Percentiles rank a stretch among this genome's conserved stretches.
These are phyloP conservation scores for Apiospora sp. DNA, from an alignment of 2,329 filamentous ascomycete genomes.

Conservation along the genomic window DNA sequence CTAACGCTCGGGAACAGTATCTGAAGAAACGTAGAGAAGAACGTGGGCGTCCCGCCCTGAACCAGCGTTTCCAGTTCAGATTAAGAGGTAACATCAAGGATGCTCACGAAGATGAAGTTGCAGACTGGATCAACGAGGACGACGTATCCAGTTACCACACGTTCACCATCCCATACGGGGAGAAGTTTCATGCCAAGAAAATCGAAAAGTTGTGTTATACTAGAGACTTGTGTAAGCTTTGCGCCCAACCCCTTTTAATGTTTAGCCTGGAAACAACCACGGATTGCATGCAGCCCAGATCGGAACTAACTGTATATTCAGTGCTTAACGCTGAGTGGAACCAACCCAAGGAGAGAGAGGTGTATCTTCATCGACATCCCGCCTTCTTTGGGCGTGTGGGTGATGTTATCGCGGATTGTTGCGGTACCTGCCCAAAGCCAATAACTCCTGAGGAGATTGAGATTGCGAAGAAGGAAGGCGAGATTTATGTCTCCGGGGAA, in stretches of 20 bases:
- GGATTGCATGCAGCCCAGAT: background rate
- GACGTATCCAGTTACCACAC: constrained; percentile 84
- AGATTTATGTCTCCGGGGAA: constrained; percentile 78
- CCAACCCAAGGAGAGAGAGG: constrained; percentile 74
- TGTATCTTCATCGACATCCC: constrained; percentile 83
- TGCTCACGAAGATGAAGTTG: constrained; percentile 78
- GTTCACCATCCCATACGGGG: constrained; percentile 75
- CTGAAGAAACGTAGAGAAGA: constrained; percentile 74
- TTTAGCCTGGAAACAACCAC: background rate
- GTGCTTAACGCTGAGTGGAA: constrained; percentile 90
- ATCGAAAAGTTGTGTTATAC: constrained; percentile 86
- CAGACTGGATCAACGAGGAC: constrained; percentile 81
- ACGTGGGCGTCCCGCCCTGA: constrained; percentile 69
- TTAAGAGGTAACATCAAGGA: constrained; percentile 78
- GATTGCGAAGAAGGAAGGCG: constrained; percentile 73
- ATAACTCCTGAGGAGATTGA: constrained; percentile 75
- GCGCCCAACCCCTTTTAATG: background rate
- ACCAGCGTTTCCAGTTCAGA: constrained; percentile 50
- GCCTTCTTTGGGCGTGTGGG: constrained; percentile 82
- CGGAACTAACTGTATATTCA: constrained; percentile 28
- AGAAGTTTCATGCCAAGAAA: constrained; percentile 67
- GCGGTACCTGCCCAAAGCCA: constrained; percentile 77
- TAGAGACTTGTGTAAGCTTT: constrained; percentile 67
- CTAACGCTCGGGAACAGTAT: constrained; percentile 73
- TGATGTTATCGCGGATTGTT: constrained; percentile 83